Percentiles rank a stretch among this genome's conserved stretches.
phyloP scores from a whole-genome alignment of 202 grass and related monocot genomes.

The Zizania palustris region DNA sequence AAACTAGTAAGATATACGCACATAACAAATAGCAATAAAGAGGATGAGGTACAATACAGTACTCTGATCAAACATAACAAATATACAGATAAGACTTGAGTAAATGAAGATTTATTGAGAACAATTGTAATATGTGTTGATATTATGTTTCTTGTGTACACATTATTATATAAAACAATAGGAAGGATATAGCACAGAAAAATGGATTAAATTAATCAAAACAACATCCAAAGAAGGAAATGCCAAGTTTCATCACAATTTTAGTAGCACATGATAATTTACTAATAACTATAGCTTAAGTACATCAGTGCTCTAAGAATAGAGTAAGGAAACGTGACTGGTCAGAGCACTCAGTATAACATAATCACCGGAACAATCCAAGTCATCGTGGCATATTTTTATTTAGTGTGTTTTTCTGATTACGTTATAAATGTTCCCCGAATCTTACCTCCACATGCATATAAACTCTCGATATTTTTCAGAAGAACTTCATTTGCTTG shows the following conservation, averaged over 20 bases:
- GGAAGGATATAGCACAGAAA: not conserved
- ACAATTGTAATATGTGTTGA: not conserved
- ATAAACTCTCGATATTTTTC: conserved; percentile 86
- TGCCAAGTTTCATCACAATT: not conserved
- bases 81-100: not conserved
- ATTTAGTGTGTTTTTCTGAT: not conserved
- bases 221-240: conserved; percentile 1
- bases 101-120: not conserved
- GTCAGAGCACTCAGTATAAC: not conserved
- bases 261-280: not conserved
- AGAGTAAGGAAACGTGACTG: not conserved
- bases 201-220: not conserved
- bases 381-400: not conserved
- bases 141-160: conserved; percentile 11
- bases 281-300: not conserved
- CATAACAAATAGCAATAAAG: not conserved
- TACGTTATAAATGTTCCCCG: not conserved
- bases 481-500: conserved; percentile 67
- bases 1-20: conserved; percentile 23
- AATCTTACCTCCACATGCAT: conserved; percentile 81
- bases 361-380: not conserved
- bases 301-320: not conserved
- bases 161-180: not conserved
- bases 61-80: conserved; percentile 2
- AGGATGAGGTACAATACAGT: not conserved